Evolutionary conservation across 2,329 filamentous ascomycete species (phyloP).

Genomic region (Madurella fahalii): DNA sequence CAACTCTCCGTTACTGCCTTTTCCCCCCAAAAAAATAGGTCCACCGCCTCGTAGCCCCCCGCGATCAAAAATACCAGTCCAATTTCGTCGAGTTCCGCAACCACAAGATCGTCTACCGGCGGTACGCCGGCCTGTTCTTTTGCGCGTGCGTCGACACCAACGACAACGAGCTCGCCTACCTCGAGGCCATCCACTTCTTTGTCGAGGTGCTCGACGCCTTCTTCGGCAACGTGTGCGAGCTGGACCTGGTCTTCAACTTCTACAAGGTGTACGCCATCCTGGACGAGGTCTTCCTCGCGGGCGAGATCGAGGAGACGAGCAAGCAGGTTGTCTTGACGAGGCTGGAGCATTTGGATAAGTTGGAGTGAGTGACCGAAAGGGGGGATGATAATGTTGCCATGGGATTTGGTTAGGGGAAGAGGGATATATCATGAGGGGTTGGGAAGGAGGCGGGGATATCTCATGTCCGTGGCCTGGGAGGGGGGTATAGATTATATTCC

Average conservation of each 20-base stretch:
- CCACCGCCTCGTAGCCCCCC: constrained; percentile 93
- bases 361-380: constrained; percentile 61
- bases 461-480: too few species aligned
- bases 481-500: too few species aligned
- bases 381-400: not conserved
- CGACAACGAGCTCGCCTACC: constrained; percentile 94
- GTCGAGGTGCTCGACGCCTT: constrained; percentile 98
- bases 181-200: constrained; percentile 99
- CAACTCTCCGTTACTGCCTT: not conserved
- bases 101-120: constrained; percentile 95
- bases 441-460: too few species aligned
- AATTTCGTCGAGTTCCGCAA: constrained; percentile 97
- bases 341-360: constrained; percentile 90
- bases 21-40: constrained; percentile 52
- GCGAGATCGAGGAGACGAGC: constrained; percentile 97
- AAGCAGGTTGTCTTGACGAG: constrained; percentile 96
- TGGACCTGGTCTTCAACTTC: constrained; percentile 83
- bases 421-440: not conserved
- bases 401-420: not conserved
- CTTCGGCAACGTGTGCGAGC: constrained; percentile 97
- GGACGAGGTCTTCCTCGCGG: constrained; percentile 95
- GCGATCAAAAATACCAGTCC: constrained; percentile 98
- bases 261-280: constrained; percentile 95
- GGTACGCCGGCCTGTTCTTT: constrained; percentile 97
- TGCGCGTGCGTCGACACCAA: constrained; percentile 99